phyloP scores from a whole-genome alignment of 352 stramenopile species.

The Globisporangium ultimum region DNA sequence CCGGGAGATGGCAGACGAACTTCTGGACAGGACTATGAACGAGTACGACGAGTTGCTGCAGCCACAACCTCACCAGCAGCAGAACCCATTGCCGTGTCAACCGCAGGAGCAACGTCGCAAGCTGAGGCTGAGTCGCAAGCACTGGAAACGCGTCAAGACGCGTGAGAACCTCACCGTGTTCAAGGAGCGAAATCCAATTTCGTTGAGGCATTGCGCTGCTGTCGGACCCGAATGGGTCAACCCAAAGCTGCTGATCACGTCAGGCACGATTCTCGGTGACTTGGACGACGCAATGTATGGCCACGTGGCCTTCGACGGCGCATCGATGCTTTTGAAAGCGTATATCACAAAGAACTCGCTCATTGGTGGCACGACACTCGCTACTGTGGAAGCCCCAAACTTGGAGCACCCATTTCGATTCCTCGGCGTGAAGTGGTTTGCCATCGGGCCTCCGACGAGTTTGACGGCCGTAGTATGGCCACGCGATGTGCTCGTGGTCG shows the following conservation, averaged over 20 bases:
- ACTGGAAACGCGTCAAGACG: constrained; percentile 28
- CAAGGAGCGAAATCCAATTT: constrained; percentile 14
- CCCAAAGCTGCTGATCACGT: constrained; percentile 6
- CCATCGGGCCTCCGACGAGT: no score
- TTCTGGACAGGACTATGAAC: constrained; percentile 20
- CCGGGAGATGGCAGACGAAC: constrained; percentile 1
- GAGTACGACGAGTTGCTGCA: constrained; percentile 24
- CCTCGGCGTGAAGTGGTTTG: no score
- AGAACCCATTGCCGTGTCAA: no score
- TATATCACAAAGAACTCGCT: constrained; percentile 34
- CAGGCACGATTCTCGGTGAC: constrained; percentile 38
- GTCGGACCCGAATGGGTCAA: constrained; percentile 5
- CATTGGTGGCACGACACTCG: no score
- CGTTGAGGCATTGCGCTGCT: background rate
- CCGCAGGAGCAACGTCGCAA: constrained; percentile 16
- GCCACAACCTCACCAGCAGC: no score
- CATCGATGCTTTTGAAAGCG: constrained; percentile 44
- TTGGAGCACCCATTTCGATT: no score
- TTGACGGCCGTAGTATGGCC: no score
- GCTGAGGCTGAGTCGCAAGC: constrained; percentile 14
- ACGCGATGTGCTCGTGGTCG: no score
- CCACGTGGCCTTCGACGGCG: constrained; percentile 23
- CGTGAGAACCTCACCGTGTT: constrained; percentile 30
- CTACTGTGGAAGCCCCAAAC: no score
- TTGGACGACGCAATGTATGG: constrained; percentile 71